Evolutionary conservation across 2,329 filamentous ascomycete species (phyloP), one percentile per base, ranked within the genome.

Genomic region (Pseudogymnoascus sp.): DNA sequence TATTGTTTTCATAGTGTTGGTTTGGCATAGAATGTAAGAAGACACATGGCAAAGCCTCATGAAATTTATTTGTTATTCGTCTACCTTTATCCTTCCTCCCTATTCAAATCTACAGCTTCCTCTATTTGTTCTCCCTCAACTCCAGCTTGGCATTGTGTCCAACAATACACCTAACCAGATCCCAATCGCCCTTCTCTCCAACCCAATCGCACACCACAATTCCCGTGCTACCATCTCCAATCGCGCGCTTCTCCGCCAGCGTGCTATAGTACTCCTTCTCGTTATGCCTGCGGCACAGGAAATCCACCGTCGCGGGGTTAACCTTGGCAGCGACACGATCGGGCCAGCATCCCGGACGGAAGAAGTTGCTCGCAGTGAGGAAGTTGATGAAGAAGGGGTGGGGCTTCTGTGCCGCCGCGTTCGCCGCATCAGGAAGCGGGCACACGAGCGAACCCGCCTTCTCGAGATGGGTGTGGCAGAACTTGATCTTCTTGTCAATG

Each of bases 181-280:
- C 91, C 93, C 93, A 99, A 74, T 97, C 89, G 0, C 87, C 91
- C 64, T 86, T 81, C 63, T 86, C 78, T 2, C 94, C 94, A 58
- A 97, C 92, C 90, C 90, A 97, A 74, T 99, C 94, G 64, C 89
- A 94, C 25, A 97, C 88, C 47, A 97, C 86, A 62, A 97, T 85
- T 3, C 94, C 94, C 1, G 92, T 95, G 5, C 85, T 82, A 28
- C 88, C 91, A 69, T 91, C 86, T 1, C 88, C 86, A 35, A 86
- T 77, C 50, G 78, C 75, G n/a, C 43, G 43, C 61, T 64, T 60
- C 69, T 68, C 61, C 6, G 65, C 67, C 6, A 14, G 25, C 14
- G 65, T 68, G 33, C 15, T 38, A n/a, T 36, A 28, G 57, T 38
- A 36, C 36, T 84, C 80, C 1, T 77, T 74, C 41, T 78, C 73